Evolutionary conservation across 2,329 filamentous ascomycete genomes (phyloP).

Genomic region (Arachnomyces sp.): DNA sequence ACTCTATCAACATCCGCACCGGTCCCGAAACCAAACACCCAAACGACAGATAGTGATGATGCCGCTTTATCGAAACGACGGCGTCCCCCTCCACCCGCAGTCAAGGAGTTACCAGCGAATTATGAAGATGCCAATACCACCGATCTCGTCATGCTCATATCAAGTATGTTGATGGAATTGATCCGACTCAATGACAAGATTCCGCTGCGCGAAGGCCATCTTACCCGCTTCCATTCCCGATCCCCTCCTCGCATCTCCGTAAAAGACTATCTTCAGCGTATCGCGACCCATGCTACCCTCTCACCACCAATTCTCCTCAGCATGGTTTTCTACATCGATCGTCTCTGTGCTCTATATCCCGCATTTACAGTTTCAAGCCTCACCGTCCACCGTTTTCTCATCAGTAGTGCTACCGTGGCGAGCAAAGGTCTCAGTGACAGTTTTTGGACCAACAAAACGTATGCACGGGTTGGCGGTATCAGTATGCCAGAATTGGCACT

Average conservation of each 20-base stretch:
- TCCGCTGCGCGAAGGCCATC: conserved; percentile 72
- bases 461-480: conserved; percentile 88
- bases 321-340: conserved; percentile 99
- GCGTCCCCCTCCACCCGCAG: conserved; percentile 36
- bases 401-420: conserved; percentile 89
- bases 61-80: conserved; percentile 38
- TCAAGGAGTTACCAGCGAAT: conserved; percentile 52
- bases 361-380: conserved; percentile 95
- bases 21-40: conserved; percentile 25
- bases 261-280: conserved; percentile 80
- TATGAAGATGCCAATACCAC: conserved; percentile 79
- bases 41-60: conserved; percentile 18
- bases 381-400: conserved; percentile 94
- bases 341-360: conserved; percentile 82
- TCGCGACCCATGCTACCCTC: conserved; percentile 89
- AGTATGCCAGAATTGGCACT: conserved; percentile 82
- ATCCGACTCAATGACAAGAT: conserved; percentile 87
- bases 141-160: conserved; percentile 82
- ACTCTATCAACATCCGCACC: background rate
- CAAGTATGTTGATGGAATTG: conserved; percentile 91
- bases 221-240: conserved; percentile 92
- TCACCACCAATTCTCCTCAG: conserved; percentile 90
- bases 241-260: conserved; percentile 89
- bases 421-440: conserved; percentile 93
- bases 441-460: conserved; percentile 98